Percentiles rank a stretch among this genome's conserved stretches.
These are phyloP conservation scores for Colletotrichum brevisporum DNA, from an alignment of 2,329 filamentous ascomycete genomes.

Conservation along the genomic window DNA sequence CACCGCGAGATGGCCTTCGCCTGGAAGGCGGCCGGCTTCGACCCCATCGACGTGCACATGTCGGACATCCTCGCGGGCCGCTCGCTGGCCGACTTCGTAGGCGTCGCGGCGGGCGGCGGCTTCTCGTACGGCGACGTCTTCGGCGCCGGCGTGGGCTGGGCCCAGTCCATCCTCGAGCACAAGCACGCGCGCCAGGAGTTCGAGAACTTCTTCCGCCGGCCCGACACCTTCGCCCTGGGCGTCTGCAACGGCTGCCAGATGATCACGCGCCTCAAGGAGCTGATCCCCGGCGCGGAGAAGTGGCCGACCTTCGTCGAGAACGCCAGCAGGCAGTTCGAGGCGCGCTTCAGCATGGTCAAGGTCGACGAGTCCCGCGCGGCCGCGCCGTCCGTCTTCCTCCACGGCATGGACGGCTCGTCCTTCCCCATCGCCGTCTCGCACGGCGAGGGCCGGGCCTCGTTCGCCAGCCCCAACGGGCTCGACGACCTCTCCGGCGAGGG, in stretches of 20 bases:
- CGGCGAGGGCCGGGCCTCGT: slow-evolving; percentile 88
- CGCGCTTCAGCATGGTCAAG: slow-evolving; percentile 86
- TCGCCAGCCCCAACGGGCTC: slow-evolving; percentile 67
- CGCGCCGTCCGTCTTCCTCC: slow-evolving; percentile 83
- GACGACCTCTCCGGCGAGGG: slow-evolving; percentile 73
- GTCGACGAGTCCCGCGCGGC: slow-evolving; percentile 65
- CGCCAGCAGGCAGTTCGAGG: slow-evolving; percentile 90
- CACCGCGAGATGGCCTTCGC: slow-evolving; percentile 98
- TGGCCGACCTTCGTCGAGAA: slow-evolving; percentile 94
- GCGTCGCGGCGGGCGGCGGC: slow-evolving; percentile 94
- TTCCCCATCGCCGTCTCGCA: slow-evolving; percentile 92
- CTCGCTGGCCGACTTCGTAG: slow-evolving; percentile 85
- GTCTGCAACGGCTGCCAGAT: slow-evolving; percentile 99
- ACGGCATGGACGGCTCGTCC: slow-evolving; percentile 86
- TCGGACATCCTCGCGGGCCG: slow-evolving; percentile 87
- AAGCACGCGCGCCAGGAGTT: slow-evolving; percentile 83
- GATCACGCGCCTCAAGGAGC: slow-evolving; percentile 81
- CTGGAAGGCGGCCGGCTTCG: slow-evolving; percentile 92
- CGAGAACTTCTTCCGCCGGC: slow-evolving; percentile 85
- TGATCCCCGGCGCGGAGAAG: slow-evolving; percentile 85
- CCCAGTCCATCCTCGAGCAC: slow-evolving; percentile 91
- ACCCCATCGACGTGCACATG: slow-evolving; percentile 96
- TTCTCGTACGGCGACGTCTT: slow-evolving; percentile 92
- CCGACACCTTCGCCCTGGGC: slow-evolving; percentile 92
- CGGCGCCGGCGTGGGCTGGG: slow-evolving; percentile 97